Conservation (phyloP, 768 basidiomycete genomes). For the Termitomyces sp. region DNA sequence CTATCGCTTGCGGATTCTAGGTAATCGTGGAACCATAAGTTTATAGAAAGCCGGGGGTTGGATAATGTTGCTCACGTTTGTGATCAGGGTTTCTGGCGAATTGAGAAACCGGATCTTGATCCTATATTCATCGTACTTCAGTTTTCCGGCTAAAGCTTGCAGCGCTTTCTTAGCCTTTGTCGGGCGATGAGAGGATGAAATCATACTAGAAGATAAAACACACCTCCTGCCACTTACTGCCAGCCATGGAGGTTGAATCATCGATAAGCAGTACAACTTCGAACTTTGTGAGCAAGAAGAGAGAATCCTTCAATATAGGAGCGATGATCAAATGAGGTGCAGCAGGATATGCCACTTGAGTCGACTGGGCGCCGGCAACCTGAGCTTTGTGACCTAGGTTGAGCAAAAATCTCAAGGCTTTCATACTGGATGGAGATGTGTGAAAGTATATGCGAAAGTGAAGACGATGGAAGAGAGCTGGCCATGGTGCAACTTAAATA, state of each 20-base stretch:
- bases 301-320: too few species aligned
- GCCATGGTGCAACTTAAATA: too few species aligned
- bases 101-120: not conserved
- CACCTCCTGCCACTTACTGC: too few species aligned
- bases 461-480: too few species aligned
- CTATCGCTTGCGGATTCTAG: not conserved
- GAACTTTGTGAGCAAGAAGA: not conserved
- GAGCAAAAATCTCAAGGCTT: too few species aligned
- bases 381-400: too few species aligned
- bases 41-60: not conserved
- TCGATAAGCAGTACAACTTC: not conserved
- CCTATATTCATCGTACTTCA: not conserved
- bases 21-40: not conserved
- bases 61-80: not conserved
- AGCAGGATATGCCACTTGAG: too few species aligned
- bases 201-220: not conserved
- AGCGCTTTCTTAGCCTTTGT: not conserved
- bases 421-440: too few species aligned
- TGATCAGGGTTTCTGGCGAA: not conserved
- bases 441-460: too few species aligned
- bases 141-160: not conserved
- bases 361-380: too few species aligned
- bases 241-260: not conserved
- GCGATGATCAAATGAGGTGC: too few species aligned
- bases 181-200: not conserved